Evolutionary conservation across 768 basidiomycete genomes (phyloP).

Genomic region (Tricholomella constricta): DNA sequence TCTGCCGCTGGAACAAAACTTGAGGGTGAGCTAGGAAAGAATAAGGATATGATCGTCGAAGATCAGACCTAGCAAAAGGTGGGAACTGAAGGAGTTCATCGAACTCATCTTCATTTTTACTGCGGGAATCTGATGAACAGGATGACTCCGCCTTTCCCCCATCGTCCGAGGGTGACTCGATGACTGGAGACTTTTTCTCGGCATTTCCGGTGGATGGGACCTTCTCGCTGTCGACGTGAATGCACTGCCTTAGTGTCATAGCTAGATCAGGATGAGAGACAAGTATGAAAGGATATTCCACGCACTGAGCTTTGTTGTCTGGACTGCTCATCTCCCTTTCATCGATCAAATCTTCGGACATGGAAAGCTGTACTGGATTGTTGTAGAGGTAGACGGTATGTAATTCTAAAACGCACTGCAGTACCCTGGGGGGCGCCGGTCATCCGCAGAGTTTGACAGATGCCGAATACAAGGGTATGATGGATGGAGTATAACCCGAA

Average conservation of each 20-base stretch:
- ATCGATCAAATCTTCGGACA: background rate
- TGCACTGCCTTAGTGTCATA: background rate
- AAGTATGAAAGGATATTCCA: background rate
- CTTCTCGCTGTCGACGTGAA: background rate
- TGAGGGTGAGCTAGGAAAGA: background rate
- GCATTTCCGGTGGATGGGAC: background rate
- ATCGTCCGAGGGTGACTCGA: background rate
- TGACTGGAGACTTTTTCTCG: background rate
- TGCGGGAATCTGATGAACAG: background rate
- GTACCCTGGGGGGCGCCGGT: too few species aligned
- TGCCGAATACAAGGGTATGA: too few species aligned
- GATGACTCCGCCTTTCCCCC: background rate
- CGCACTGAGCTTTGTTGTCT: background rate
- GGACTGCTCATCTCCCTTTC: background rate
- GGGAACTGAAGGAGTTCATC: constrained; percentile 1
- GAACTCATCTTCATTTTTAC: background rate
- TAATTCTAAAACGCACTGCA: too few species aligned
- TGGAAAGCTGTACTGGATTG: background rate
- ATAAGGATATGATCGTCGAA: background rate
- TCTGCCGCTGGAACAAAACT: constrained; percentile 1
- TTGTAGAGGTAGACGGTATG: background rate
- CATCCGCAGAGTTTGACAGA: too few species aligned
- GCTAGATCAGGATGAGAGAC: background rate
- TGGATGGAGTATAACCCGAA: too few species aligned
- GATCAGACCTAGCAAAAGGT: constrained; percentile 1